Evolutionary conservation across 345 rosid species (phyloP), one percentile per base, ranked within the genome.

Genomic region (Hypericum perforatum): DNA sequence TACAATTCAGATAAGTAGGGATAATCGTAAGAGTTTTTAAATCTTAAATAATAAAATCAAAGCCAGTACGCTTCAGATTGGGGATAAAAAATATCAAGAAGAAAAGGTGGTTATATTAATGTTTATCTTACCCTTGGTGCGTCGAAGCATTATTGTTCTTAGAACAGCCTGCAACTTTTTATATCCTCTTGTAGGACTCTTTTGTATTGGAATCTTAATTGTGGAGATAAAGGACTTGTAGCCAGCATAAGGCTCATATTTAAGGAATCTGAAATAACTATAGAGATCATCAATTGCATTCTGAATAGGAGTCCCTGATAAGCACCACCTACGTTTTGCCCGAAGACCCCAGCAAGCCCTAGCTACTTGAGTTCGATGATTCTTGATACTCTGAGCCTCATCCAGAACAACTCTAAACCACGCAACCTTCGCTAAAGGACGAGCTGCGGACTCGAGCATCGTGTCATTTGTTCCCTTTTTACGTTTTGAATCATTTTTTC

Each of bases 321-420:
- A 81, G 74, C 98, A 92, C 98, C 98, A 92, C 62, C 98, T 74
- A 15, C 94, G 90, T 68, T 92, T 92, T 37, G 98, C 95, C 16
- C 98, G 95, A 67, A 91, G 98, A 32, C 92, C 95, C 96, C 96
- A 91, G 60, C 98, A 92, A 42, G 98, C 96, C 63, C 96, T 83
- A 43, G 98, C 98, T 53, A 81, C 95, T 66, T 85, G 98, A 61
- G 98, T 92, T 72, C 76, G 85, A 77, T 80, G 78, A 75, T 92
- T 87, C 77, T 92, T 92, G 57, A 92, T 92, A 69, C 96, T 85
- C 70, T 92, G 98, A 29, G 98, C 98, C 76, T 92, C 98, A 62
- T 92, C 98, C 58, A 92, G 67, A 52, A 92, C 94, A 61, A 92
- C 84, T 70, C 96, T 81, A 70, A 92, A 92, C 98, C 98, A 92